A percentile compares a stretch with the other conserved stretches of the same genome.
These are phyloP conservation scores for Backusella luteola DNA, from an alignment of 192 early-diverging fungal species.

Conservation along the genomic window DNA sequence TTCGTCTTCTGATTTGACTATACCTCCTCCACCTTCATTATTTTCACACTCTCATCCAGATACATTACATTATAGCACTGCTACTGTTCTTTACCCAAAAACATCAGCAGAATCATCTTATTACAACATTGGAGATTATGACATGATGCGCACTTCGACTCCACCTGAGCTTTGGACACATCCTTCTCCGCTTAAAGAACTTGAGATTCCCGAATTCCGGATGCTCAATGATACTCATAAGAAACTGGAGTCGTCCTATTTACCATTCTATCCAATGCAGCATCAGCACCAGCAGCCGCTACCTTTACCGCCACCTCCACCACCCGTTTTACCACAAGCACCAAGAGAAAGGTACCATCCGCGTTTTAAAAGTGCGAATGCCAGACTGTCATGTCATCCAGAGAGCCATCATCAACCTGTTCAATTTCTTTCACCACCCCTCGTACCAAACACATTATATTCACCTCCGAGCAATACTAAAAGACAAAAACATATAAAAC, in stretches of 20 bases:
- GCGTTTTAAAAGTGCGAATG: conserved; percentile 15
- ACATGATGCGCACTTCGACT: background rate
- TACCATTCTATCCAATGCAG: background rate
- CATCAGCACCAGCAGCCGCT: background rate
- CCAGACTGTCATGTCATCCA: background rate
- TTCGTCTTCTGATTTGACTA: background rate
- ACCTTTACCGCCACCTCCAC: background rate
- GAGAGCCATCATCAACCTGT: background rate
- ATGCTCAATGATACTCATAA: background rate
- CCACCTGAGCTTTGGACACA: background rate
- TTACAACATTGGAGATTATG: background rate
- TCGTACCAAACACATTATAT: background rate
- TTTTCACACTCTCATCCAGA: background rate
- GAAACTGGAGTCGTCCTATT: background rate
- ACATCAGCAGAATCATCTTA: background rate
- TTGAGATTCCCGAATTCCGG: background rate
- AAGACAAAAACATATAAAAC: background rate
- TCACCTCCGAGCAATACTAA: background rate
- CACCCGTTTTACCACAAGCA: background rate
- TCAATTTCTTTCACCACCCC: background rate
- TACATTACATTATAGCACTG: background rate
- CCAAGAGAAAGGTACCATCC: conserved; percentile 3
- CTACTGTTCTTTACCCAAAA: background rate
- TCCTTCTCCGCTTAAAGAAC: background rate
- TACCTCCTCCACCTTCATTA: background rate